A percentile compares a stretch with the other conserved stretches of the same genome.
phyloP scores from a whole-genome alignment of 1,284 basidiomycete species.

The Exobasidium cylindrosporum region DNA sequence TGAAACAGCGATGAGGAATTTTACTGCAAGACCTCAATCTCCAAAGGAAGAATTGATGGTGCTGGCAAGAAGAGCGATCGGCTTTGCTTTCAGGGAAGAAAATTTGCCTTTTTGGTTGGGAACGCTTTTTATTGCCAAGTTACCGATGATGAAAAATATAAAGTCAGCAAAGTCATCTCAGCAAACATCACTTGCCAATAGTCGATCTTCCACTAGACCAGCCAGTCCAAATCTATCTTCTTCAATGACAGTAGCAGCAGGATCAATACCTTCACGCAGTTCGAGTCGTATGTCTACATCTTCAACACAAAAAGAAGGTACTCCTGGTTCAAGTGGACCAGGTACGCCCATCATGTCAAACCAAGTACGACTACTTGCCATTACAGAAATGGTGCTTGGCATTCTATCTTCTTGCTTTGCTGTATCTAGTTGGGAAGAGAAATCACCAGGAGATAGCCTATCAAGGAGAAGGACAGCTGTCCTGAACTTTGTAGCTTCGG shows the following conservation, averaged over 20 bases:
- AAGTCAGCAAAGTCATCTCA: neutral
- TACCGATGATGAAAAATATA: neutral
- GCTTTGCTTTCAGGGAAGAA: constrained; percentile 18
- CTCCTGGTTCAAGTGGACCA: neutral
- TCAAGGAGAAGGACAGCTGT: constrained; percentile 23
- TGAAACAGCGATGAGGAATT: neutral
- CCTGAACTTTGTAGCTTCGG: constrained; percentile 18
- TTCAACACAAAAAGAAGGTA: neutral
- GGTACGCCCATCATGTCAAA: neutral
- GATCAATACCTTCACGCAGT: neutral
- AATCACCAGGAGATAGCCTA: constrained; percentile 8
- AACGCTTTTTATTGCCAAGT: constrained; percentile 28
- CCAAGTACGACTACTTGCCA: constrained; percentile 28
- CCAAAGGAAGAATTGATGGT: constrained; percentile 16
- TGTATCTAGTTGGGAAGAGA: neutral
- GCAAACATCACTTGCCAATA: neutral
- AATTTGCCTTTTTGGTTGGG: constrained; percentile 31
- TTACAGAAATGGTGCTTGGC: constrained; percentile 40
- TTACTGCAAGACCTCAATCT: neutral
- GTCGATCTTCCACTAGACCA: neutral
- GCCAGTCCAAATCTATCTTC: neutral
- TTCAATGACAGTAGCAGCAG: neutral
- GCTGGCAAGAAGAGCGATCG: constrained; percentile 12
- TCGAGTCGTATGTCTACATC: constrained; percentile 2
- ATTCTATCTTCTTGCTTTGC: constrained; percentile 33